Evolutionary conservation across 805 yeast species (phyloP), one percentile per base, ranked within the genome.

Genomic region (Barnettozyma californica): DNA sequence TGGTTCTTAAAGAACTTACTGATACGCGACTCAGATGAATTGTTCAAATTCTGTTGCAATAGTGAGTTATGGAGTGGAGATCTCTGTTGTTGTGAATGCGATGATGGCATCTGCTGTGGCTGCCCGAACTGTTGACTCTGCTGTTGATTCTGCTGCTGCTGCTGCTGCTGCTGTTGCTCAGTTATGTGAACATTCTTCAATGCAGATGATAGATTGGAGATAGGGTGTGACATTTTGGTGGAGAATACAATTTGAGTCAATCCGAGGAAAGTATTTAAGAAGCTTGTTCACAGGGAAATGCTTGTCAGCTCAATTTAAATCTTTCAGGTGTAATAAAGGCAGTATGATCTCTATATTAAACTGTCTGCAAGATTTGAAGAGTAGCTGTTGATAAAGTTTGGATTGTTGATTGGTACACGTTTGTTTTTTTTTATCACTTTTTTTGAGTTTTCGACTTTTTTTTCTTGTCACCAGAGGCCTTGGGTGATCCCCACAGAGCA

Each of bases 1-100:
- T 83, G 85, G 60, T 83, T 82, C 54, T 77, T 80, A 62, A 88
- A 84, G 64, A 87, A 89, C 53, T 77, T 74, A 26, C 84, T 75
- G 45, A 89, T 78, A 53, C 95, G 70, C 20, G 84, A 72, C 57
- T 75, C 74, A 54, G 77, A 69, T 55, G 66, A 67, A 60, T 68
- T 67, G 43, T 66, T 65, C 20, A 73, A 53, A 37, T 74, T 70
- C 49, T 71, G 76, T 50, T 63, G 66, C 31, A 50, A 46, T 25
- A 48, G 42, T 14, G 48, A 34, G n/a, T 54, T 41, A 5, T 43
- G 54, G 4, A 48, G 36, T 21, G 51, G 59, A 9, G 49, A 53
- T 29, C 59, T 59, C 43, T 55, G 58, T 35, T 54, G 53, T 38
- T 45, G 53, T 40, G 55, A 54, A 21, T 52, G 53, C 40, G 53